Conservation (phyloP, 2,329 filamentous ascomycete genomes). For the Corinectria fuckeliana region DNA sequence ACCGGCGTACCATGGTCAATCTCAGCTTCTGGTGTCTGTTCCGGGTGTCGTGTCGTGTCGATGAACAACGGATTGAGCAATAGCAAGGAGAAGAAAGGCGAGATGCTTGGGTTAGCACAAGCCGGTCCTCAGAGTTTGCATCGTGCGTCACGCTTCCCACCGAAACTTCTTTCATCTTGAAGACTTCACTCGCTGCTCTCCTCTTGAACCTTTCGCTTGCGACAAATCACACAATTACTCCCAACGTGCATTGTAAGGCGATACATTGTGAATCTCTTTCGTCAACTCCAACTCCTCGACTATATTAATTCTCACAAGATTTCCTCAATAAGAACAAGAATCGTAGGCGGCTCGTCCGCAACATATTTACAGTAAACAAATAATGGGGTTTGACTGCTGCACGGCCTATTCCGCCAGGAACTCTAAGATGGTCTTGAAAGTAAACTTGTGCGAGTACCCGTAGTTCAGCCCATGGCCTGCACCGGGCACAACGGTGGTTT, state of each 20-base stretch:
- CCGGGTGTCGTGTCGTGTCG: not conserved
- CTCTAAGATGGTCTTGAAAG: slow-evolving; percentile 47
- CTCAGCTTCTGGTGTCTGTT: not conserved
- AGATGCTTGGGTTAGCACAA: not conserved
- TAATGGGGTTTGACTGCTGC: too few relatives aligned
- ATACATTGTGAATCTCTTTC: too few relatives aligned
- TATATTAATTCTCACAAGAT: not conserved
- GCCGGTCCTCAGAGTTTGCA: not conserved
- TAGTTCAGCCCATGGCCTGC: slow-evolving; percentile 60
- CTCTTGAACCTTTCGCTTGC: too few relatives aligned
- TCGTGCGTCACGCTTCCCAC: not conserved
- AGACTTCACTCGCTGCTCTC: too few relatives aligned
- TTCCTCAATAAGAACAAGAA: not conserved
- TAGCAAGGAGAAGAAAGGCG: not conserved
- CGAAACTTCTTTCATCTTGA: too few relatives aligned
- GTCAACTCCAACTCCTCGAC: too few relatives aligned
- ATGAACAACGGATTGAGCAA: not conserved
- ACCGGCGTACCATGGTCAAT: not conserved
- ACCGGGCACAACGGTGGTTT: slow-evolving; percentile 59
- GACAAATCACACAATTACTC: too few relatives aligned
- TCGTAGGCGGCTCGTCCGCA: not conserved
- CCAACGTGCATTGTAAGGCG: too few relatives aligned
- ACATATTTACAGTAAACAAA: not conserved
- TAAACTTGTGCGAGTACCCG: slow-evolving; percentile 43
- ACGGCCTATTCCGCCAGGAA: slow-evolving; percentile 41